Conservation (phyloP, 148 eudicot species). For the Pouteria glomerata region DNA sequence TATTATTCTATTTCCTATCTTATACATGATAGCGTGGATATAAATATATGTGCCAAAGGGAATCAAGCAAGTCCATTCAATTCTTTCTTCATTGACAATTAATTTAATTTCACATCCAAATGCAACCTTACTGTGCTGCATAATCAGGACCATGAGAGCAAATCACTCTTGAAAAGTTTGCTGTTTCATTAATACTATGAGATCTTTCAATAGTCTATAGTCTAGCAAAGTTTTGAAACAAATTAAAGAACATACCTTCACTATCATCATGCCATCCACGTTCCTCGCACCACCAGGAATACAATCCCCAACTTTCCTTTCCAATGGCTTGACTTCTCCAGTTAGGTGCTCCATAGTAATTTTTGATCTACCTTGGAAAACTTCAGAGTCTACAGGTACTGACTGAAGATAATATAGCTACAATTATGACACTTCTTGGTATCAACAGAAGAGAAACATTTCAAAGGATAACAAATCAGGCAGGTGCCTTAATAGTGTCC, state of each 20-base stretch:
- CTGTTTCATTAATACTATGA: not conserved
- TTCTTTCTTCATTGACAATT: too few species aligned
- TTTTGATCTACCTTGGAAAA: constrained; percentile 72
- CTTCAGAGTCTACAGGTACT: constrained; percentile 84
- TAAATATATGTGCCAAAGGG: too few species aligned
- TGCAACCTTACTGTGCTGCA: not conserved
- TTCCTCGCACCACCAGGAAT: constrained; percentile 87
- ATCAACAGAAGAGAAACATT: not conserved
- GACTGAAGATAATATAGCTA: constrained; percentile 40
- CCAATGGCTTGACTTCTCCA: constrained; percentile 76
- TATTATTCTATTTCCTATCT: too few species aligned
- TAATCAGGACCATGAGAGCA: not conserved
- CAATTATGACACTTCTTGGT: not conserved
- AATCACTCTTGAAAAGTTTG: not conserved
- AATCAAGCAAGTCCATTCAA: too few species aligned
- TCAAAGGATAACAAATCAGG: not conserved
- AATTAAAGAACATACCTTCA: constrained; percentile 48
- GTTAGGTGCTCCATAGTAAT: constrained; percentile 85
- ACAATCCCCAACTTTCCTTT: constrained; percentile 56
- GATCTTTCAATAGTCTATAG: not conserved
- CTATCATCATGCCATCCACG: constrained; percentile 94
- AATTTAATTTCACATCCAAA: not conserved
- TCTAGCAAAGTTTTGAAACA: constrained; percentile 6
- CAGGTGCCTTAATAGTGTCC: too few species aligned
- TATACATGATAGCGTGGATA: too few species aligned